Conservation (phyloP, 192 early-diverging fungal species). For the Allomyces macrogynus region DNA sequence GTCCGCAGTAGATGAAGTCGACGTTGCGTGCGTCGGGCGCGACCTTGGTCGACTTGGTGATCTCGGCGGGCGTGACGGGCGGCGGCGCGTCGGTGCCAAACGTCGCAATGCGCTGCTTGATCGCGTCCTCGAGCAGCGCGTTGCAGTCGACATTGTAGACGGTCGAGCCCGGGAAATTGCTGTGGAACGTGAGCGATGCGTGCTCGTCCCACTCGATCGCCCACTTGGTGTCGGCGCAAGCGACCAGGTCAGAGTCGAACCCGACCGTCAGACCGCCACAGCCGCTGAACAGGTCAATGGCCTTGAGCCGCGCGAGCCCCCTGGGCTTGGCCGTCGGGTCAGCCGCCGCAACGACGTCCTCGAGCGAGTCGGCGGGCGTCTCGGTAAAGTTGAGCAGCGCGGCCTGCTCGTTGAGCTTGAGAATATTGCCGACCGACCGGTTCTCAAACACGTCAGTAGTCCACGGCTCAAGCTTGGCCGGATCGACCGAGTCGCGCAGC, state of each 20-base stretch:
- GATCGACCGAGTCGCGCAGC: neutral
- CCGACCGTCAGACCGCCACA: conserved; percentile 48
- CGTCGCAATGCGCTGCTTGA: conserved; percentile 2
- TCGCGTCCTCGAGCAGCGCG: conserved; percentile 22
- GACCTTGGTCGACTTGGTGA: too few species aligned
- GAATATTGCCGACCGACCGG: too few species aligned
- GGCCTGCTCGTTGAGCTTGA: neutral
- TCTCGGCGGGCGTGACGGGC: too few species aligned
- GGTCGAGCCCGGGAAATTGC: conserved; percentile 35
- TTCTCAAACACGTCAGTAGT: too few species aligned
- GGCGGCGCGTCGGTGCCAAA: too few species aligned
- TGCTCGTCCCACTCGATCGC: conserved; percentile 39
- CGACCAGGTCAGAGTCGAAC: conserved; percentile 23
- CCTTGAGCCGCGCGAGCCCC: conserved; percentile 11
- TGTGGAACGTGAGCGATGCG: conserved; percentile 34
- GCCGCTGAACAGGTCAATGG: conserved; percentile 47
- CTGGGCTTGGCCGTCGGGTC: neutral
- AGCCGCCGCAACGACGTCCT: neutral
- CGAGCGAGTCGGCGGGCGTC: neutral
- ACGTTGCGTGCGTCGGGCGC: conserved; percentile 10
- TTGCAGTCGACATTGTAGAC: conserved; percentile 44
- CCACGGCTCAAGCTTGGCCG: neutral
- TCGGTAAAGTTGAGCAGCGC: neutral
- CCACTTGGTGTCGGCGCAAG: conserved; percentile 34
- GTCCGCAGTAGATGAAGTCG: conserved; percentile 53